Evolutionary conservation across 73 alveolate species (phyloP).

Genomic region (Durusdinium trenchii): DNA sequence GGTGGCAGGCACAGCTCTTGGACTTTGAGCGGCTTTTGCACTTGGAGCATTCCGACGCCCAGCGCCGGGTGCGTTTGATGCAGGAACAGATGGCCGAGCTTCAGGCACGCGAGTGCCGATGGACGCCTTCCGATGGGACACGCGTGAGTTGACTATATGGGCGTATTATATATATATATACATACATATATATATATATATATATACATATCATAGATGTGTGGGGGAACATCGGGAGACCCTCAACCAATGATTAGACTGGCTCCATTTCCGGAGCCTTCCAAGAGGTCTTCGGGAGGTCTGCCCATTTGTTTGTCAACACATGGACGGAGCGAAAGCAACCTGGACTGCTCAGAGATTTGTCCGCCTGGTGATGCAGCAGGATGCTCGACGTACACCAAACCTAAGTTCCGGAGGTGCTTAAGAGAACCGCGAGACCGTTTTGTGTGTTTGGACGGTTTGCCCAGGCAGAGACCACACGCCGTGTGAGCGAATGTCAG

Average conservation of each 20-base stretch:
- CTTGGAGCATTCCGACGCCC: conserved; percentile 21
- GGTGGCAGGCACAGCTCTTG: background rate
- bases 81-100: conserved; percentile 6
- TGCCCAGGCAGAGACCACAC: conserved; percentile 39
- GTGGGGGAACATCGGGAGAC: background rate
- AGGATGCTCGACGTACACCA: too few species aligned
- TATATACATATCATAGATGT: background rate
- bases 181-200: too few species aligned
- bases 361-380: too few species aligned
- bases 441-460: too few species aligned
- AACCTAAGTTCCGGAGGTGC: too few species aligned
- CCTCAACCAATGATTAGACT: background rate
- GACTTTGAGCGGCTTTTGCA: conserved; percentile 60
- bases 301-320: too few species aligned
- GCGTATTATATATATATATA: too few species aligned
- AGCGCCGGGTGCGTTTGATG: conserved; percentile 20
- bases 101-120: background rate
- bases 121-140: background rate
- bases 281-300: background rate
- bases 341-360: too few species aligned
- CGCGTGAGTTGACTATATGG: too few species aligned
- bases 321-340: too few species aligned
- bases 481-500: conserved; percentile 34
- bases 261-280: background rate
- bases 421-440: too few species aligned